A percentile compares a stretch with the other conserved stretches of the same genome.
Evolutionary conservation across 2,329 filamentous ascomycete genomes (phyloP).

Genomic region (Penicillium sp.): DNA sequence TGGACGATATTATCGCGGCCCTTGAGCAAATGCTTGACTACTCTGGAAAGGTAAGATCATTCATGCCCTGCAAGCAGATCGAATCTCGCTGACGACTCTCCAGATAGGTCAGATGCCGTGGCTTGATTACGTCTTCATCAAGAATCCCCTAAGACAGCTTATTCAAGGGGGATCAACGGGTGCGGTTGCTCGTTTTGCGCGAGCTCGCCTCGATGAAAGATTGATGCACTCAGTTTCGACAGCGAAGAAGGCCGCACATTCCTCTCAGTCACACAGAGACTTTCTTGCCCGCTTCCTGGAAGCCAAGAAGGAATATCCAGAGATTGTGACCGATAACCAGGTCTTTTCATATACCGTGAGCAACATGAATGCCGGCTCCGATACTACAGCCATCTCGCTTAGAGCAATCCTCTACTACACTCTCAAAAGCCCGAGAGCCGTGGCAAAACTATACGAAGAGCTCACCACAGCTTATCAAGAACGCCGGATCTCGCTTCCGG

Average conservation of each 20-base stretch:
- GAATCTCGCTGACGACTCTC: background rate
- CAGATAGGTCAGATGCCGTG: constrained; percentile 45
- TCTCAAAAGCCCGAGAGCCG: constrained; percentile 32
- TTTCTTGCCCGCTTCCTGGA: constrained; percentile 42
- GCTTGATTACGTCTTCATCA: constrained; percentile 44
- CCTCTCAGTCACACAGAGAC: constrained; percentile 22
- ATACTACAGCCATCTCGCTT: constrained; percentile 44
- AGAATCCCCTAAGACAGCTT: constrained; percentile 38
- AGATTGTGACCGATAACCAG: constrained; percentile 35
- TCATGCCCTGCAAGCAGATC: no score
- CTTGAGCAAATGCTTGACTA: constrained; percentile 40
- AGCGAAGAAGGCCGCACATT: background rate
- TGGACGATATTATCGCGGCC: constrained; percentile 40
- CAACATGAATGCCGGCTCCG: constrained; percentile 44
- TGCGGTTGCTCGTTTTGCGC: constrained; percentile 33
- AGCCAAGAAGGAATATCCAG: constrained; percentile 31
- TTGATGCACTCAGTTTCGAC: constrained; percentile 14
- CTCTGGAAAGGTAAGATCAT: constrained; percentile 26
- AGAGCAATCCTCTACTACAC: constrained; percentile 42
- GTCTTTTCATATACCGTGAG: constrained; percentile 37
- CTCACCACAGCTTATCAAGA: constrained; percentile 47
- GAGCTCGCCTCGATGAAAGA: constrained; percentile 29
- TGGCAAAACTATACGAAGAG: constrained; percentile 55
- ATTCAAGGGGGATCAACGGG: constrained; percentile 28
- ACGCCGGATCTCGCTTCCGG: constrained; percentile 23